Percentiles rank a stretch among this genome's conserved stretches.
phyloP scores from a whole-genome alignment of 2,329 filamentous ascomycete genomes.

The Ophiocordyceps polyrhachis-furcata region DNA sequence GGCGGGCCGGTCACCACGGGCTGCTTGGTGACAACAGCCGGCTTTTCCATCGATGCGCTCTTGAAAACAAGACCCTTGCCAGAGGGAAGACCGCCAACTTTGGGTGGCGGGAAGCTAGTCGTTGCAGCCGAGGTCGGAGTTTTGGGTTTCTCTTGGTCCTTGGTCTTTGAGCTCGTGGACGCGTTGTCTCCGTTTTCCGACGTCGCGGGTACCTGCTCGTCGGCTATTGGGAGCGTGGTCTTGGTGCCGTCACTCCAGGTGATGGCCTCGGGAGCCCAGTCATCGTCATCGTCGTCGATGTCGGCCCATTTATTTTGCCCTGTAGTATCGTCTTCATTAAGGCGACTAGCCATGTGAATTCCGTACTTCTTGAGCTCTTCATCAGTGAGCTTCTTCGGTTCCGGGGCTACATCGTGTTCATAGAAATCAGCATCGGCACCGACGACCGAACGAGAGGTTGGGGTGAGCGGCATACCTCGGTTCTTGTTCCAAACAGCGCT shows the following conservation, averaged over 20 bases:
- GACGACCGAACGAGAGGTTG: too few species aligned
- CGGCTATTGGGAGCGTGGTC: slow-evolving; percentile 48
- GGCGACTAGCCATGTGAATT: slow-evolving; percentile 64
- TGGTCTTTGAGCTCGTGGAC: slow-evolving; percentile 7
- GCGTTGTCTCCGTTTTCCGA: slow-evolving; percentile 11
- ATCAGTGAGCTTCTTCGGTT: slow-evolving; percentile 68
- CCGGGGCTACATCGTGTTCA: slow-evolving; percentile 28
- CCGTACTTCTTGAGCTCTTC: slow-evolving; percentile 77
- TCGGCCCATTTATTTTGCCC: slow-evolving; percentile 78
- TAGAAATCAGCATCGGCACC: neutral
- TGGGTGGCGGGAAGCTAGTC: slow-evolving; percentile 21
- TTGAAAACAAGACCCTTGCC: slow-evolving; percentile 48
- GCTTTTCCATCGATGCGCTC: slow-evolving; percentile 45
- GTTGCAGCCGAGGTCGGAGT: slow-evolving; percentile 21
- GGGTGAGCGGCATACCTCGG: slow-evolving; percentile 38
- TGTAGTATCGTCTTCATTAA: slow-evolving; percentile 54
- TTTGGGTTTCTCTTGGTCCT: slow-evolving; percentile 21
- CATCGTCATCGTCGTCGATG: slow-evolving; percentile 75
- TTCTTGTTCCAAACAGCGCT: slow-evolving; percentile 82
- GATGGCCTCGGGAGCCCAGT: slow-evolving; percentile 71
- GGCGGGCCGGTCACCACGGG: slow-evolving; percentile 46
- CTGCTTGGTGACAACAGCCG: slow-evolving; percentile 54
- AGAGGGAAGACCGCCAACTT: slow-evolving; percentile 26
- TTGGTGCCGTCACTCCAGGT: slow-evolving; percentile 83
- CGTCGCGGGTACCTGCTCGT: slow-evolving; percentile 22